Base-by-base conservation (phyloP, 768 basidiomycete species). In the Tulasnella sp. region DNA sequence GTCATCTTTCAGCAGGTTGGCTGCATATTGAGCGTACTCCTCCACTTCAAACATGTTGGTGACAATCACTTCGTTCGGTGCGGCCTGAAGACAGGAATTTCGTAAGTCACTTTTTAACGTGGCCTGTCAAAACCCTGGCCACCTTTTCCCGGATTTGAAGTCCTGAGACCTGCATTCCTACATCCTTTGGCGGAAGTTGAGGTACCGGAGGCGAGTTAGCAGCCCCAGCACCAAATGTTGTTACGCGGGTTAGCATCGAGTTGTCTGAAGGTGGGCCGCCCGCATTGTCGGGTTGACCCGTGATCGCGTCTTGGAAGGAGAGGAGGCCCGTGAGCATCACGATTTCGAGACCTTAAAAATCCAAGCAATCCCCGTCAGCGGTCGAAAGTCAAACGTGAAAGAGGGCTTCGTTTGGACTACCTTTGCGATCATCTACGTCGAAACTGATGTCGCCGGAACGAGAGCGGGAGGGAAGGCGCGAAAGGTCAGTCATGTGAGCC, bases 351-450 rank as follows among this genome's bases (percentile, higher is more conserved):
- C 94, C 93, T 81, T 35, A 2, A 35, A 35, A 26, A 23, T 39
- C 13, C 15, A 57, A 40, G 7, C 15, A 11, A 40, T 69, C 37
- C 42, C 13, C n/a, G n/a, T 77, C 44, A 39, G 46, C 46, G 46
- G 6, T 55, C 39, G 51, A 18, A 10, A 51, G 42, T 3, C 37
- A 46, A 35, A 13, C 7, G 11, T 51, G 15, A 20, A n/a, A n/a
- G 16, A 9, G 13, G 26, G 42, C 3, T 7, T 42, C 42, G 57
- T 11, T 11, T 61, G 29, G n/a, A 78, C 15, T 73, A 82, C 82
- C 82, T 83, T 95, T 95, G 42, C 92, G 88, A 81, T 95, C 94
- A 20, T 92, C 86, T 73, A 95, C 91, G 80, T 95, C 94, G 81
- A 95, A 95, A 55, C 93, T 94, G 75, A 72, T 20, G 9, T 32